These are phyloP conservation scores for Ceratobasidium sp. DNA, from an alignment of 1,284 basidiomycete species.

Conservation along the genomic window DNA sequence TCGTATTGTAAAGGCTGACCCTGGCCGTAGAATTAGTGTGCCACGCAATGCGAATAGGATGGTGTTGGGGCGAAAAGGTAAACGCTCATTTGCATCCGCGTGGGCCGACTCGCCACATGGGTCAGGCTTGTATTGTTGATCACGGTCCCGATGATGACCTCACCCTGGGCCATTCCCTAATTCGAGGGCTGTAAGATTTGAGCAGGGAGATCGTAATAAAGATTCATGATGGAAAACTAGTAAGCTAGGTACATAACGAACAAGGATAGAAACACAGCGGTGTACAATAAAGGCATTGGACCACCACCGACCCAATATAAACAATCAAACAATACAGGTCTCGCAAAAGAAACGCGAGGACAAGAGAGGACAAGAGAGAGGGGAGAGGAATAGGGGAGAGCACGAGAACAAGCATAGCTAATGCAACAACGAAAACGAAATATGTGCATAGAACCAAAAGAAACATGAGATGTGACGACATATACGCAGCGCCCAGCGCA, in stretches of 20 bases:
- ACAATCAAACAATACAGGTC: slow-evolving; percentile 39
- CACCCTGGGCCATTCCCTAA: too few relatives aligned
- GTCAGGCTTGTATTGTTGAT: too few relatives aligned
- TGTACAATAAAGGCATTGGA: slow-evolving; percentile 3
- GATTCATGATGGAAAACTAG: slow-evolving; percentile 2
- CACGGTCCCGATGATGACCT: too few relatives aligned
- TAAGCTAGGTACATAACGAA: slow-evolving; percentile 27
- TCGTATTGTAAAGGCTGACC: too few relatives aligned
- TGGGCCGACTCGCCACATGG: too few relatives aligned
- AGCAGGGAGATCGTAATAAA: too few relatives aligned
- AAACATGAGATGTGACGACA: not conserved
- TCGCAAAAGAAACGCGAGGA: slow-evolving; percentile 33
- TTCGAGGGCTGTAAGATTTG: too few relatives aligned
- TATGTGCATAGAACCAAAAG: not conserved
- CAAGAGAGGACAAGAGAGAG: too few relatives aligned
- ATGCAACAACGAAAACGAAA: not conserved
- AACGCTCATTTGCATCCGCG: not conserved
- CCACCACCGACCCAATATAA: slow-evolving; percentile 32
- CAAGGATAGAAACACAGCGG: slow-evolving; percentile 17
- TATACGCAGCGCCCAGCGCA: too few relatives aligned
- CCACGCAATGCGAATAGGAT: too few relatives aligned
- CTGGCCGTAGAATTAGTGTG: too few relatives aligned
- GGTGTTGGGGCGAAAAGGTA: too few relatives aligned
- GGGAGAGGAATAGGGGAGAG: not conserved
- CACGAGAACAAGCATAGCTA: slow-evolving; percentile 8